Evolutionary conservation across 2,329 filamentous ascomycete genomes (phyloP).

Genomic region (Cryphonectria japonica): DNA sequence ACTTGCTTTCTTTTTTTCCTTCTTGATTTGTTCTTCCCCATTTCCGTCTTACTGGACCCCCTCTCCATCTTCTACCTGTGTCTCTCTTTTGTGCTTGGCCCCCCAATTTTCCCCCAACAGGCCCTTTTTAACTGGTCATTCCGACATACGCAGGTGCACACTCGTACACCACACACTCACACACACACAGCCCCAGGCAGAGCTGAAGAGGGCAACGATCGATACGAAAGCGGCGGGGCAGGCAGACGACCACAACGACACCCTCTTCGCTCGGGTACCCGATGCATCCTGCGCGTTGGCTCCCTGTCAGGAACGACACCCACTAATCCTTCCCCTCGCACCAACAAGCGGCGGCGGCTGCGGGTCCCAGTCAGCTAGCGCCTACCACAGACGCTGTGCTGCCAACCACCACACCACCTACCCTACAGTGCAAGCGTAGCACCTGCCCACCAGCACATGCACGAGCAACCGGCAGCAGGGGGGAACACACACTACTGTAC

Average conservation of each 20-base stretch:
- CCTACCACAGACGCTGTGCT: background rate
- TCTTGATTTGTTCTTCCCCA: background rate
- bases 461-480: background rate
- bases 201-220: background rate
- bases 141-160: background rate
- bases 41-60: background rate
- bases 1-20: background rate
- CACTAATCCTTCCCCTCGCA: background rate
- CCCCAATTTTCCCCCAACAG: background rate
- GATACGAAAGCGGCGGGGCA: conserved; percentile 3
- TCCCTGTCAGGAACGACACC: conserved; percentile 7
- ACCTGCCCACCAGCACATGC: background rate
- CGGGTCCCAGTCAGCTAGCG: conserved; percentile 3
- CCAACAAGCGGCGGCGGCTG: background rate
- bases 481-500: background rate
- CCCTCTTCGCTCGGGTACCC: conserved; percentile 1
- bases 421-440: background rate
- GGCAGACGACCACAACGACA: conserved; percentile 3
- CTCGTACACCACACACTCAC: background rate
- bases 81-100: background rate
- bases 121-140: background rate
- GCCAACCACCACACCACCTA: conserved; percentile 1
- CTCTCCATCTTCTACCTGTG: background rate
- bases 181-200: background rate
- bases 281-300: conserved; percentile 2